Base-by-base conservation (phyloP, 768 basidiomycete genomes). In the Chiua virens region DNA sequence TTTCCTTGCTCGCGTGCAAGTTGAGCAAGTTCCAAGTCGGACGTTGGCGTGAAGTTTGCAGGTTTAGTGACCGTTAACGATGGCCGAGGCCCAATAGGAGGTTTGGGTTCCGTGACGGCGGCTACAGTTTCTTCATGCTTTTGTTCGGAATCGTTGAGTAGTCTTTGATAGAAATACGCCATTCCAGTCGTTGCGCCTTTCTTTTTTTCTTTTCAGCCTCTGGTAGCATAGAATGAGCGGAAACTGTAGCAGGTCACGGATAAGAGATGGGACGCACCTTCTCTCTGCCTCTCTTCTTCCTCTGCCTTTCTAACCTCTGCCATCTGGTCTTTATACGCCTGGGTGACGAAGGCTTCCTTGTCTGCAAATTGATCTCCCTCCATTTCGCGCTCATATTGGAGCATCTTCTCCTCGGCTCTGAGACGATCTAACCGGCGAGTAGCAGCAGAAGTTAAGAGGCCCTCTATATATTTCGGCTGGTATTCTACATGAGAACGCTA, bases 291-390 rank as follows among this genome's bases (percentile, higher is more conserved):
- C 70, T 98, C 97, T 62, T 98, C 96, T 64, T 93, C 92, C 65
- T 98, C 97, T 0, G 94, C 92, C 63, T 72, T 79, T 50, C 92
- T 78, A 7, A 98, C 83, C 70, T 95, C 90, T 42, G 83, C 94
- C 85, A 97, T 89, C 71, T 98, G 97, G 43, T 91, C 88, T 67
- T 93, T 94, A 73, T 99, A 99, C 21, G 92, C 93, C 62, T 93
- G 91, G 1, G 97, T 99, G 44, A 98, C 96, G 62, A 98, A 99
- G n/a, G 85, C 78, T 48, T 98, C 97, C 75, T 95, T 98, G 74
- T 92, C 97, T 50, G 79, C 79, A 66, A 92, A 99, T 67, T 93
- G 81, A 54, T 94, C 94, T 0, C 97, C 97, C 71, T 99, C 97
- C 18, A 79, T 73, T 71, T 95, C 92, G 20, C 97, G 81, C 68